Percentiles rank a stretch among this genome's conserved stretches.
These are phyloP conservation scores for Gossypium bickii DNA, from an alignment of 345 rosid species.

Conservation along the genomic window DNA sequence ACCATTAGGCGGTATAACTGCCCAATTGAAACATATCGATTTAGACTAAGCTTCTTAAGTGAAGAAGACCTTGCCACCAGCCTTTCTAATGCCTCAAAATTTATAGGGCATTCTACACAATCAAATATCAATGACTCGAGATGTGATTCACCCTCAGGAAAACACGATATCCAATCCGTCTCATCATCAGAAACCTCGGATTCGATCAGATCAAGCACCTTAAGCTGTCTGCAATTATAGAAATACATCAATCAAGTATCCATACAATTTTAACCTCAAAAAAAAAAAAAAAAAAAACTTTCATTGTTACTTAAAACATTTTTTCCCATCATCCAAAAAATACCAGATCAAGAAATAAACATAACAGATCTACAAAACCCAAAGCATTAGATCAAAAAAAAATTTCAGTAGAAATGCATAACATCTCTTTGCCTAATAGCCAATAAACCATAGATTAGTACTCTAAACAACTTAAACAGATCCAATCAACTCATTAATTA, in stretches of 20 bases:
- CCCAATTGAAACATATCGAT: conserved; percentile 54
- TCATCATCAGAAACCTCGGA: conserved; percentile 65
- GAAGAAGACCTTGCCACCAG: conserved; percentile 65
- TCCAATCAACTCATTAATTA: conserved; percentile 8
- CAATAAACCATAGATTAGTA: background rate
- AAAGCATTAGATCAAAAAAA: too few relatives aligned
- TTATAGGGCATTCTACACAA: conserved; percentile 53
- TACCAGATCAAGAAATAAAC: background rate
- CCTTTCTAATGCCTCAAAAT: conserved; percentile 67
- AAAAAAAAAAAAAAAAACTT: background rate
- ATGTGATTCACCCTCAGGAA: conserved; percentile 55
- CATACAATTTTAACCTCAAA: background rate
- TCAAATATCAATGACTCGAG: conserved; percentile 71
- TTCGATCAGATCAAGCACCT: conserved; percentile 74
- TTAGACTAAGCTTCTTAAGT: conserved; percentile 61
- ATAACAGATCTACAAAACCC: conserved; percentile 28
- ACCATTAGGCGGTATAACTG: conserved; percentile 51
- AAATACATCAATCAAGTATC: conserved; percentile 14
- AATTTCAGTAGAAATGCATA: too few relatives aligned
- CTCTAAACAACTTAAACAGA: conserved; percentile 18
- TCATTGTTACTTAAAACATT: background rate
- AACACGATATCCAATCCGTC: conserved; percentile 71
- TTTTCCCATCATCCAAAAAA: background rate
- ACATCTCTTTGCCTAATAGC: too few relatives aligned
- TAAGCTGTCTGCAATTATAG: conserved; percentile 49